Evolutionary conservation across 768 basidiomycete genomes (phyloP), one percentile per base, ranked within the genome.

Genomic region (Clitopilus passeckerianus): DNA sequence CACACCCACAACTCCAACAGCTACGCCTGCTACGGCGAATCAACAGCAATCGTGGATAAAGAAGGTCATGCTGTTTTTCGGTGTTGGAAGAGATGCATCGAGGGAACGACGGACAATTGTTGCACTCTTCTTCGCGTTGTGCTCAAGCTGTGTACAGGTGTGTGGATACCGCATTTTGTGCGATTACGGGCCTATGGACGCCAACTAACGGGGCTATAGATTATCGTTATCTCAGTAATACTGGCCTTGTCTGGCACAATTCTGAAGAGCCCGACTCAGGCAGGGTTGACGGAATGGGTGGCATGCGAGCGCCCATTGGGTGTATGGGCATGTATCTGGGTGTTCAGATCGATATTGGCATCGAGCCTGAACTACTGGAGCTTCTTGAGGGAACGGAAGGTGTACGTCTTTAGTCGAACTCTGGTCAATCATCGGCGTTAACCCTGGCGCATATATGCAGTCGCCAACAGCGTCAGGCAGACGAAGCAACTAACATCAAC

Each of bases 291-390:
- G 53, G 88, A 90, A 71, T 87, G 87, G 77, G 64, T 72, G 23
- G 85, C 86, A 0, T 90, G 89, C 63, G 76, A 76, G 46, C 78
- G 83, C 16, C 88, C 89, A 7, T 69, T 90, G 23, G 89, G 89
- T 6, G 72, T 76, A 1, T 90, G 88, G 89, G 80, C 86, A 56
- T 75, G 78, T 34, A 72, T 90, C 5, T 90, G 89, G 89, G 68
- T 86, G 23, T 72, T 78, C 18, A 76, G 86, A 56, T 80, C 81
- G 1, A 67, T 75, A 10, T 64, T 88, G 34, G 81, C 83, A 8
- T 73, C 77, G 35, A 64, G 66, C 24, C 65, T 89, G 56, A 75
- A 82, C 1, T 78, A 79, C 61, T 89, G 87, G 87, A 80, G 80
- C 43, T 90, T 77, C 65, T 59, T 67, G 63, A 67, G 80, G 65